phyloP scores from a whole-genome alignment of 2,329 filamentous ascomycete species.

The Fusarium decemcellulare region DNA sequence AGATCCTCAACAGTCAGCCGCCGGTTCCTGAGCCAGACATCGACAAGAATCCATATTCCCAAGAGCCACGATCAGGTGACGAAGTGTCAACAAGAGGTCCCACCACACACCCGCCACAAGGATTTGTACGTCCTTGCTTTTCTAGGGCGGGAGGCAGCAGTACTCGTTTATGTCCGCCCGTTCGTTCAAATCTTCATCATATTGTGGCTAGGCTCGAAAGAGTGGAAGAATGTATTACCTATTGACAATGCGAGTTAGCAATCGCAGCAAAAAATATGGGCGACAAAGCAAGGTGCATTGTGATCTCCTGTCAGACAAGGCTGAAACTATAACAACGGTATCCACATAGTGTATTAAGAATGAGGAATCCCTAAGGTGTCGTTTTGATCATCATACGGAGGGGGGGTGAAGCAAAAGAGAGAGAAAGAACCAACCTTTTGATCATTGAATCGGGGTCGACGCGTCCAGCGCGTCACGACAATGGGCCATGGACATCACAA shows the following conservation, averaged over 20 bases:
- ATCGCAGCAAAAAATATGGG: slow-evolving; percentile 22
- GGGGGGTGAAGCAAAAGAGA: slow-evolving; percentile 24
- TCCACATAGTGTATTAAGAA: slow-evolving; percentile 77
- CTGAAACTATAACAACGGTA: slow-evolving; percentile 74
- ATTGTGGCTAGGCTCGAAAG: slow-evolving; percentile 46
- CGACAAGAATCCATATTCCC: slow-evolving; percentile 48
- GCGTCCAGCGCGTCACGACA: slow-evolving; percentile 9
- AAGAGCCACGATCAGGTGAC: slow-evolving; percentile 71
- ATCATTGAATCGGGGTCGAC: slow-evolving; percentile 18
- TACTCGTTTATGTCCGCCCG: slow-evolving; percentile 78
- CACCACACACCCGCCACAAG: slow-evolving; percentile 65
- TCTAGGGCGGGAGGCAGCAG: slow-evolving; percentile 61
- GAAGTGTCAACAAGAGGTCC: slow-evolving; percentile 76
- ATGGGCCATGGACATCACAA: slow-evolving; percentile 13
- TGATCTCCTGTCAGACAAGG: slow-evolving; percentile 73
- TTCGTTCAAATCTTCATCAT: slow-evolving; percentile 79
- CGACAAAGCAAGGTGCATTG: slow-evolving; percentile 40
- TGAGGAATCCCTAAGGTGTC: slow-evolving; percentile 78
- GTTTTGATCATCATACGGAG: slow-evolving; percentile 72
- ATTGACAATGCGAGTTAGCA: slow-evolving; percentile 55
- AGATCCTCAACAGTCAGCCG: slow-evolving; percentile 51
- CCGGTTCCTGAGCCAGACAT: slow-evolving; percentile 38
- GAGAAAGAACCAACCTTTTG: slow-evolving; percentile 63
- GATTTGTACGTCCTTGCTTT: slow-evolving; percentile 74
- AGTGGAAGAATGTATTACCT: slow-evolving; percentile 57